phyloP scores from a whole-genome alignment of 148 eudicot genomes.

The Beta vulgaris region DNA sequence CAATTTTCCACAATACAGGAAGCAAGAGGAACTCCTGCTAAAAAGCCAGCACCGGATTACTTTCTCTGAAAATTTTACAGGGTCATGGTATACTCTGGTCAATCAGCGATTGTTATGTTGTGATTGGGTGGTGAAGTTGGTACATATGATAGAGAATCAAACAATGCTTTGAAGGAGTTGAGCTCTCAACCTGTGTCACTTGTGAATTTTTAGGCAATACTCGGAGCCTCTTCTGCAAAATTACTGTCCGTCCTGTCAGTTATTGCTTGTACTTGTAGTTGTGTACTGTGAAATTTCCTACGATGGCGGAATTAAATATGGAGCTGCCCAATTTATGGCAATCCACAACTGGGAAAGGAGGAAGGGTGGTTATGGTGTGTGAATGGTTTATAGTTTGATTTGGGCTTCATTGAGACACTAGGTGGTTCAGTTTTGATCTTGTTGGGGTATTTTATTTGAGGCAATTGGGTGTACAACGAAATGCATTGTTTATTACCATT shows the following conservation, averaged over 20 bases:
- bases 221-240: conserved; percentile 6
- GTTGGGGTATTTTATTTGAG: conserved; percentile 3
- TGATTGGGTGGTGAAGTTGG: conserved; percentile 16
- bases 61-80: conserved; percentile 48
- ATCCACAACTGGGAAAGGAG: neutral
- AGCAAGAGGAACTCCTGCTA: conserved; percentile 90
- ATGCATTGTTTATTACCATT: conserved; percentile 14
- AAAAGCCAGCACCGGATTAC: conserved; percentile 89
- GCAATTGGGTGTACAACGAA: neutral
- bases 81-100: conserved; percentile 8
- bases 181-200: neutral
- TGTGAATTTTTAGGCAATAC: neutral
- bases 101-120: conserved; percentile 6
- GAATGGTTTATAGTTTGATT: conserved; percentile 9
- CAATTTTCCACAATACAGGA: conserved; percentile 54
- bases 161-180: neutral
- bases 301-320: neutral
- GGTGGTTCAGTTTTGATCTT: conserved; percentile 22
- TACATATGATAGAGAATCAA: neutral
- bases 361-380: conserved; percentile 17
- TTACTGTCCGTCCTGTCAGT: conserved; percentile 3
- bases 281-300: conserved; percentile 16
- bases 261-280: conserved; percentile 7
- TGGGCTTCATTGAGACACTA: conserved; percentile 11
- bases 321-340: conserved; percentile 9